Percentiles rank a stretch among this genome's conserved stretches.
Conservation (phyloP, 2,329 filamentous ascomycete genomes). For the Aspergillus japonicus region DNA sequence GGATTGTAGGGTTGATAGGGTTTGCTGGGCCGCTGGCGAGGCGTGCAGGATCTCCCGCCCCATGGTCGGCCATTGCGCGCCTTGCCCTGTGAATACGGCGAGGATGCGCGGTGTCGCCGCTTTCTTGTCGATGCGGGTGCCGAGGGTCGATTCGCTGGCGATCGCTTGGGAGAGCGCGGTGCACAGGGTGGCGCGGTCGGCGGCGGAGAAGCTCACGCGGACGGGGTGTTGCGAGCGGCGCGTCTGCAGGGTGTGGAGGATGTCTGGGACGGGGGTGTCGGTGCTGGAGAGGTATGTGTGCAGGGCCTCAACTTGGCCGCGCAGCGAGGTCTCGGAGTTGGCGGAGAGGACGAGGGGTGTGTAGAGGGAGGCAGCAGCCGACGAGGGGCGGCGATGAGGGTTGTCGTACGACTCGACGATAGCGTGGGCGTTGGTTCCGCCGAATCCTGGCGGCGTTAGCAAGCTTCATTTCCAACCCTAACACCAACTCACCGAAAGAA, state of each 20-base stretch:
- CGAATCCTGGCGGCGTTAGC: constrained; percentile 26
- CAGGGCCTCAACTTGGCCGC: neutral
- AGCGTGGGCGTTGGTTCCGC: constrained; percentile 13
- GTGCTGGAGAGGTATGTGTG: neutral
- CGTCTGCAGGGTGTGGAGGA: neutral
- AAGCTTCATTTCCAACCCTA: neutral
- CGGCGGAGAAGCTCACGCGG: neutral
- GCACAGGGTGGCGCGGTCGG: neutral
- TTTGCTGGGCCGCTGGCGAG: neutral
- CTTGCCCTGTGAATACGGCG: constrained; percentile 25
- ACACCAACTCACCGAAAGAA: neutral
- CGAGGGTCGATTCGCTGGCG: neutral
- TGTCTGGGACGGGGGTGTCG: neutral
- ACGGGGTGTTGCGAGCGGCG: neutral
- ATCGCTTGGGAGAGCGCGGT: neutral
- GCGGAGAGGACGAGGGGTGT: neutral
- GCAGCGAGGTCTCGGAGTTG: neutral
- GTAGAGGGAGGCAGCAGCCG: neutral
- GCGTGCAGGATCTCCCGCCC: constrained; percentile 5
- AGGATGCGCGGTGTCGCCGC: neutral
- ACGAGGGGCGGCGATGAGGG: neutral
- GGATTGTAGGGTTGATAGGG: neutral
- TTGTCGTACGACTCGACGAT: constrained; percentile 34
- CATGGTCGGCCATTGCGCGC: constrained; percentile 26
- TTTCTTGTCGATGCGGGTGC: neutral